These are phyloP conservation scores for Globisporangium echinulatum DNA, from an alignment of 352 stramenopile species.

Conservation along the genomic window DNA sequence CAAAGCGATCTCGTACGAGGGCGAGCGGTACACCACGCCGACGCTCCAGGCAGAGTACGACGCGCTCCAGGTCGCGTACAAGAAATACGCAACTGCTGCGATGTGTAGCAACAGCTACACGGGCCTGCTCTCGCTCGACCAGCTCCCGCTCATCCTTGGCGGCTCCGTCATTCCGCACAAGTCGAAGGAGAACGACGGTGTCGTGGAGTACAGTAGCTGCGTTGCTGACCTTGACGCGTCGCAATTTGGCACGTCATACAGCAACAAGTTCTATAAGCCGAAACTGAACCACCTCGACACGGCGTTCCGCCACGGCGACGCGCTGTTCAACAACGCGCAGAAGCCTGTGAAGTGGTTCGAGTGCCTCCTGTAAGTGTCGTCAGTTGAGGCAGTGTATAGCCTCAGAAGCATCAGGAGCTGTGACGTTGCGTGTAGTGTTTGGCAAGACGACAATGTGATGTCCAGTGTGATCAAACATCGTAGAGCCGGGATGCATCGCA, in stretches of 20 bases:
- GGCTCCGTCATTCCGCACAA: constrained; percentile 14
- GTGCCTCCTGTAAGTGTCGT: constrained; percentile 13
- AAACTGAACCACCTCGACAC: constrained; percentile 64
- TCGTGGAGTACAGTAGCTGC: constrained; percentile 59
- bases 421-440: no score
- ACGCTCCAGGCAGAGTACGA: constrained; percentile 20
- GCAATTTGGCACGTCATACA: constrained; percentile 35
- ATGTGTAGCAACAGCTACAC: constrained; percentile 36
- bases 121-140: constrained; percentile 32
- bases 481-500: no score
- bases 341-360: constrained; percentile 72
- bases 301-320: constrained; percentile 53
- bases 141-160: constrained; percentile 16
- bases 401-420: no score
- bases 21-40: constrained; percentile 11
- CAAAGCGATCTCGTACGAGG: constrained; percentile 20
- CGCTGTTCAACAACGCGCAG: constrained; percentile 32
- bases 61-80: constrained; percentile 26
- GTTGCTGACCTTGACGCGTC: constrained; percentile 21
- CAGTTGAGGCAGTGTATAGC: no score
- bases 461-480: no score
- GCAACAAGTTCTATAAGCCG: constrained; percentile 44
- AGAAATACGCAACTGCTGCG: constrained; percentile 21
- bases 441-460: no score
- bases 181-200: constrained; percentile 16